Conservation (phyloP, 352 stramenopile genomes). For the Globisporangium okanoganense region DNA sequence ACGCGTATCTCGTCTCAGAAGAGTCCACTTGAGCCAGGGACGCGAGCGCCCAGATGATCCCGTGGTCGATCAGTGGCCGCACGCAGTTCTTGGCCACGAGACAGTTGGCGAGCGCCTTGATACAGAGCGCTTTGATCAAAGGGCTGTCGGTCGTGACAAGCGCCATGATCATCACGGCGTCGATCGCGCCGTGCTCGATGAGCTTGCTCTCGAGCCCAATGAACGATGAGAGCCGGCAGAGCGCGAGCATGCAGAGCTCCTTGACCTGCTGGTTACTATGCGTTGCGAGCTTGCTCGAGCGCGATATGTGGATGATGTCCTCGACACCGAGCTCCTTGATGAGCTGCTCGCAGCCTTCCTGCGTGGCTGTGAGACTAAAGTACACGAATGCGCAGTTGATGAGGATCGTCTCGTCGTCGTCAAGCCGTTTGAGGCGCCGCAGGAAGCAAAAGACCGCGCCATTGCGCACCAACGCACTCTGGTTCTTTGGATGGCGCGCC, state of each 20-base stretch:
- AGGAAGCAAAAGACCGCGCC: conserved; percentile 60
- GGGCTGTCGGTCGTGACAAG: conserved; percentile 64
- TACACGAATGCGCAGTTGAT: conserved; percentile 72
- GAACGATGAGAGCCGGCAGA: conserved; percentile 70
- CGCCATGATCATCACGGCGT: conserved; percentile 66
- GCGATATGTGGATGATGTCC: conserved; percentile 64
- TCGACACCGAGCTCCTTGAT: conserved; percentile 70
- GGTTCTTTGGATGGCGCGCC: conserved; percentile 55
- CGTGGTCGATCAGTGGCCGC: conserved; percentile 62
- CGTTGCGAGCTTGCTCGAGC: conserved; percentile 28
- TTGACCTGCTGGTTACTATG: conserved; percentile 47
- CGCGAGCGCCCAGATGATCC: conserved; percentile 70
- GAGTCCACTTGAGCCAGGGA: conserved; percentile 65
- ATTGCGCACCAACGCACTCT: conserved; percentile 42
- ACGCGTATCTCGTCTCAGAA: conserved; percentile 47
- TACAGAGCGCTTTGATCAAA: conserved; percentile 62
- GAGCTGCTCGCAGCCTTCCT: conserved; percentile 68
- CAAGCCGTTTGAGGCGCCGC: conserved; percentile 37
- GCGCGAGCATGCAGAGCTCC: conserved; percentile 62
- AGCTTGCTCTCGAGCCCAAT: conserved; percentile 50
- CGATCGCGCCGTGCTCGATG: conserved; percentile 71
- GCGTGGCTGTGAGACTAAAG: conserved; percentile 55
- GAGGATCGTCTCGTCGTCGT: conserved; percentile 43
- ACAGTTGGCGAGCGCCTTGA: conserved; percentile 77
- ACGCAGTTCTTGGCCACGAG: conserved; percentile 62